Percentiles rank a stretch among this genome's conserved stretches.
These are phyloP conservation scores for Beta corolliflora DNA, from an alignment of 179 eudicot genomes.

Conservation along the genomic window DNA sequence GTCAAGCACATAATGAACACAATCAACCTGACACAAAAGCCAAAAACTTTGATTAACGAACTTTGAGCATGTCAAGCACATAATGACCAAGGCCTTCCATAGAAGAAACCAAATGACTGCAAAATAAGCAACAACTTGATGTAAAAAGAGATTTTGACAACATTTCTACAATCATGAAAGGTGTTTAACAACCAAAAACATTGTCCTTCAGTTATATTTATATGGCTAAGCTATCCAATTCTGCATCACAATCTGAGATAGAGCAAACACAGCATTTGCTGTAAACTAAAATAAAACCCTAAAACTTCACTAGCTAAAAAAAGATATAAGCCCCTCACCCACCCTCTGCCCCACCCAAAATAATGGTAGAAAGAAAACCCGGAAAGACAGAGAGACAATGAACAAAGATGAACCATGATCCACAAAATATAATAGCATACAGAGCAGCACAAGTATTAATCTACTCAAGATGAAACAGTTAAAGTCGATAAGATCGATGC, in stretches of 20 bases:
- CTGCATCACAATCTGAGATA: not conserved
- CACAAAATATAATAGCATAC: not conserved
- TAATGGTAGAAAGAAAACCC: not conserved
- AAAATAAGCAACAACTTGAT: conserved; percentile 6
- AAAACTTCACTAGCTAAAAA: not conserved
- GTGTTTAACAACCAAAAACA: not conserved
- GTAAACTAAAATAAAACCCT: not conserved
- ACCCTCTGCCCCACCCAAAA: not conserved
- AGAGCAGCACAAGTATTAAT: conserved; percentile 3
- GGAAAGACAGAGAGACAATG: not conserved
- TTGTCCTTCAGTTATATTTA: not conserved
- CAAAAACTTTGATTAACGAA: conserved; percentile 9
- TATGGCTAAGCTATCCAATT: not conserved
- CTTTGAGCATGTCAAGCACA: conserved; percentile 11
- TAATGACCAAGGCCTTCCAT: not conserved
- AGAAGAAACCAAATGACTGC: not conserved
- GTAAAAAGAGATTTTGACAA: not conserved
- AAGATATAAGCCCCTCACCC: not conserved
- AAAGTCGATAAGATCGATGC: conserved; percentile 15
- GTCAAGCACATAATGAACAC: conserved; percentile 1
- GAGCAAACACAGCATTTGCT: not conserved
- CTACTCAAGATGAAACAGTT: not conserved
- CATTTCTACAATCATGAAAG: not conserved
- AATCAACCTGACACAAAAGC: conserved; percentile 57
- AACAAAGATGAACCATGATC: not conserved